phyloP scores from a whole-genome alignment of 176 grass and related monocot genomes.

The Paspalum vaginatum region DNA sequence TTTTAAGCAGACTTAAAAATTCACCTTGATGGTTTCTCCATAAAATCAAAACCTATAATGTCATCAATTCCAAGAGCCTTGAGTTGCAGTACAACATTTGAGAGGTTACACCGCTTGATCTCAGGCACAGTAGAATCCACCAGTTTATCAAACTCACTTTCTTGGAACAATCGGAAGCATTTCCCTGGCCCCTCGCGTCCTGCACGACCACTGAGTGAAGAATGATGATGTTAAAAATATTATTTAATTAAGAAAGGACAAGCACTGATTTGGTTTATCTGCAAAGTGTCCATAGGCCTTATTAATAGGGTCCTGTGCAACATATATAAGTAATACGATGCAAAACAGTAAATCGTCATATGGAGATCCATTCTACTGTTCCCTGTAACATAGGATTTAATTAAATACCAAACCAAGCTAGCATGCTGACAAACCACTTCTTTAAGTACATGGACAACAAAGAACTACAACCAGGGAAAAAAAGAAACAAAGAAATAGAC shows the following conservation, averaged over 20 bases:
- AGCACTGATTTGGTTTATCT: not conserved
- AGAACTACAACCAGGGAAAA: constrained; percentile 6
- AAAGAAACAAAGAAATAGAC: not conserved
- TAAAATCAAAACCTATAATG: constrained; percentile 95
- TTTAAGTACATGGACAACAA: not conserved
- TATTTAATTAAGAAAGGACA: not conserved
- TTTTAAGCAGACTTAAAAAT: constrained; percentile 13
- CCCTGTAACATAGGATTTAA: not conserved
- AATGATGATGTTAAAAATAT: constrained; percentile 28
- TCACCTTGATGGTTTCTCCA: constrained; percentile 95
- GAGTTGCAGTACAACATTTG: constrained; percentile 92
- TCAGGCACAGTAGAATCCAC: constrained; percentile 86
- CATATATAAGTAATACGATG: constrained; percentile 16
- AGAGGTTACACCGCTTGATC: constrained; percentile 93
- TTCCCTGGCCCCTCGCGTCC: constrained; percentile 87
- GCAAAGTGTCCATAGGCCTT: not conserved
- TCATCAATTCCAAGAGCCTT: constrained; percentile 98
- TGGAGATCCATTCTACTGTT: not conserved
- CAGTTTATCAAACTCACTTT: constrained; percentile 84
- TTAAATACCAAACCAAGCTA: not conserved
- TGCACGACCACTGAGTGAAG: constrained; percentile 71
- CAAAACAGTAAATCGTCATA: not conserved
- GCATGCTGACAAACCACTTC: not conserved
- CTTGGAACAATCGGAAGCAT: constrained; percentile 80
- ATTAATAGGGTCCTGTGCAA: not conserved